phyloP scores from a whole-genome alignment of 768 basidiomycete genomes.

The Artomyces pyxidatus region DNA sequence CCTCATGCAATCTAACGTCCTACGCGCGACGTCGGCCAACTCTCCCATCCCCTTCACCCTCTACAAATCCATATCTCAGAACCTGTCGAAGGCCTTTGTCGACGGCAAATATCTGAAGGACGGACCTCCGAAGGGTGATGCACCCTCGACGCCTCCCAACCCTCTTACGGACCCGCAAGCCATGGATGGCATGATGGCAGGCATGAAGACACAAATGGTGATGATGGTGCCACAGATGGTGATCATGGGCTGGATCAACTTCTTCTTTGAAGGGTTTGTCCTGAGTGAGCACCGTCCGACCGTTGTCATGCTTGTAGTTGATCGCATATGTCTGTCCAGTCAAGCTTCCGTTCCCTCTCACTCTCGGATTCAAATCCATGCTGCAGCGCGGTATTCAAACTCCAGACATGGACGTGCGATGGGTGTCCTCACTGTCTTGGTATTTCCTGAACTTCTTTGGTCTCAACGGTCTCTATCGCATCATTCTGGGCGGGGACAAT shows the following conservation, averaged over 20 bases:
- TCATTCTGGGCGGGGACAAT: conserved; percentile 86
- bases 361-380: conserved; percentile 96
- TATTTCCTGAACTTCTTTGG: conserved; percentile 99
- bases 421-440: conserved; percentile 99
- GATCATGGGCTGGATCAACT: conserved; percentile 99
- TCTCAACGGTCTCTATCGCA: conserved; percentile 88
- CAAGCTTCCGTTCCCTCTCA: conserved; percentile 94
- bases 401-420: conserved; percentile 94
- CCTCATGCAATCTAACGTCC: conserved; percentile 72
- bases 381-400: conserved; percentile 94
- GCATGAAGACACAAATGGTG: conserved; percentile 98
- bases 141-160: conserved; percentile 54
- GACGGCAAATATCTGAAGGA: conserved; percentile 84
- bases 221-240: conserved; percentile 99
- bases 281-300: conserved; percentile 62
- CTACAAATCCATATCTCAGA: conserved; percentile 69
- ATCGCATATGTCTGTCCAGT: conserved; percentile 39
- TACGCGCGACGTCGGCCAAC: conserved; percentile 70
- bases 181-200: conserved; percentile 98
- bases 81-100: conserved; percentile 63
- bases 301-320: background rate
- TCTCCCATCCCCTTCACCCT: conserved; percentile 72
- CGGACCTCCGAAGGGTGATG: conserved; percentile 60
- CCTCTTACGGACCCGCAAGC: conserved; percentile 83
- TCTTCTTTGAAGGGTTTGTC: conserved; percentile 98